A percentile compares a stretch with the other conserved stretches of the same genome.
phyloP scores from a whole-genome alignment of 148 eudicot genomes.

The Amaranthus palmeri region DNA sequence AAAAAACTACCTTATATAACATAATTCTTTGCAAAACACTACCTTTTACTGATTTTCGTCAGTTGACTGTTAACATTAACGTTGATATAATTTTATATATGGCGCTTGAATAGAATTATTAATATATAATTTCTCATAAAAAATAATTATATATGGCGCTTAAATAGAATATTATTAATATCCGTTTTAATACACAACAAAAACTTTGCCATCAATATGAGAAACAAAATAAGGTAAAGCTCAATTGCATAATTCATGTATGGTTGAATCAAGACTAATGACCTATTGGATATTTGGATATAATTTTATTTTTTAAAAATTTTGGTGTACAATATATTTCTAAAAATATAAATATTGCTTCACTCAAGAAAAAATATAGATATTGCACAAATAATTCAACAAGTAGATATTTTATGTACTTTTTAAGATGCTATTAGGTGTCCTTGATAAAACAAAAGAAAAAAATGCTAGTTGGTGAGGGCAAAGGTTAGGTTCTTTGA shows the following conservation, averaged over 20 bases:
- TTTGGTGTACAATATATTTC: too few relatives aligned
- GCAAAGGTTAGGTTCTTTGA: slow-evolving; percentile 19
- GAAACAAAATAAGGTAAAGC: neutral
- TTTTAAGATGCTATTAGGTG: neutral
- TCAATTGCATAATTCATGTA: neutral
- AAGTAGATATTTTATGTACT: neutral
- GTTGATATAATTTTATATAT: too few relatives aligned
- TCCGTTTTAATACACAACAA: slow-evolving; percentile 4
- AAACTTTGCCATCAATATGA: neutral
- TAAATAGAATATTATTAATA: neutral
- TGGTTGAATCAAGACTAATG: neutral
- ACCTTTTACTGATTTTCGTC: too few relatives aligned
- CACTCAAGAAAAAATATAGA: too few relatives aligned
- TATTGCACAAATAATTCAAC: neutral
- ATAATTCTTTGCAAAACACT: too few relatives aligned
- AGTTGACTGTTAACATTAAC: too few relatives aligned
- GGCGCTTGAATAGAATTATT: too few relatives aligned
- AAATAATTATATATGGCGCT: neutral
- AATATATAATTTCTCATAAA: neutral
- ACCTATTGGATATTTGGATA: too few relatives aligned
- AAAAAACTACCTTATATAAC: too few relatives aligned
- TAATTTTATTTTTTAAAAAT: too few relatives aligned
- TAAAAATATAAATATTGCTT: too few relatives aligned
- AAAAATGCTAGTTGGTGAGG: slow-evolving; percentile 19
- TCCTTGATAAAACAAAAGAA: too few relatives aligned